Evolutionary conservation across 345 rosid genomes (phyloP).

Genomic region (Cardamine chenopodiifolia): DNA sequence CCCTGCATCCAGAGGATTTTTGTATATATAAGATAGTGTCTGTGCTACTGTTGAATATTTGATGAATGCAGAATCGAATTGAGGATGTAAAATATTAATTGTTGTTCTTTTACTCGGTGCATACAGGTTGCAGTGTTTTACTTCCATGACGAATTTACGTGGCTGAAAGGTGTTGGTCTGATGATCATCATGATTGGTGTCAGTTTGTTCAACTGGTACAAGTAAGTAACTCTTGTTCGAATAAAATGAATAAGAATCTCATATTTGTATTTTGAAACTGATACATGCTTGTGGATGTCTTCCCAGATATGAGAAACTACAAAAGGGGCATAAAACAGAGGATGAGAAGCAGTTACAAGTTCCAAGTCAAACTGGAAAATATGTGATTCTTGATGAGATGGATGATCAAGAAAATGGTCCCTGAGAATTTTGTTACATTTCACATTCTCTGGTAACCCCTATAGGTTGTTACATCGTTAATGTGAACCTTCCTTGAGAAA

Average conservation of each 20-base stretch:
- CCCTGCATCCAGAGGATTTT: not conserved
- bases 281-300: slow-evolving; percentile 5
- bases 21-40: not conserved
- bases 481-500: slow-evolving; percentile 12
- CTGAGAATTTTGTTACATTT: slow-evolving; percentile 38
- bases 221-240: slow-evolving; percentile 60
- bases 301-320: slow-evolving; percentile 74
- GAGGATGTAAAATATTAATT: not conserved
- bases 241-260: not conserved
- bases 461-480: not conserved
- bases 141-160: slow-evolving; percentile 90
- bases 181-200: slow-evolving; percentile 83
- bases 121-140: slow-evolving; percentile 96
- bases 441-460: slow-evolving; percentile 11
- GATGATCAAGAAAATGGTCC: slow-evolving; percentile 63
- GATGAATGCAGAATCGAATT: slow-evolving; percentile 5
- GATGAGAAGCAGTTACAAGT: slow-evolving; percentile 35
- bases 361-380: slow-evolving; percentile 57
- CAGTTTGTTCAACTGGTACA: slow-evolving; percentile 96
- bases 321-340: slow-evolving; percentile 49
- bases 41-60: not conserved
- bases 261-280: not conserved
- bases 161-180: slow-evolving; percentile 94
- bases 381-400: slow-evolving; percentile 88
- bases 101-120: not conserved